phyloP scores from a whole-genome alignment of 306 rosid genomes.

The Oemleria cerasiformis region DNA sequence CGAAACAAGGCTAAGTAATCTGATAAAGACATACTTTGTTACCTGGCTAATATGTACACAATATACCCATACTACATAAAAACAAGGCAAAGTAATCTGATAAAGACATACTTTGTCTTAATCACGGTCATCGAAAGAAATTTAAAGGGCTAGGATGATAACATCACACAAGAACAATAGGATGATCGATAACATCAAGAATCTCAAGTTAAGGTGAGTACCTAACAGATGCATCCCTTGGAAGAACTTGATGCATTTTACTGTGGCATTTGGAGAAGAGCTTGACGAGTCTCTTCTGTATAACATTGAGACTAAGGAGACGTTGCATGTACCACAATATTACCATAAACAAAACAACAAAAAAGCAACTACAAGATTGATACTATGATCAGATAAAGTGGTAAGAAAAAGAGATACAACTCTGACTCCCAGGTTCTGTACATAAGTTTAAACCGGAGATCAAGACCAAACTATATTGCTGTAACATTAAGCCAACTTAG shows the following conservation, averaged over 20 bases:
- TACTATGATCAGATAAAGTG: not conserved
- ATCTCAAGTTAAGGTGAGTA: conserved; percentile 25
- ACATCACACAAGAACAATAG: not conserved
- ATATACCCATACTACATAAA: too few species aligned
- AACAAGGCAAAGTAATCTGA: too few species aligned
- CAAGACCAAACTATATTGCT: not conserved
- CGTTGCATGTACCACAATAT: conserved; percentile 10
- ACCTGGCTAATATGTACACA: too few species aligned
- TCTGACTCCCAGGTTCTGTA: not conserved
- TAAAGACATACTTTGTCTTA: too few species aligned
- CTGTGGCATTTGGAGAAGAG: conserved; percentile 78
- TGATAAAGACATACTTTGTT: too few species aligned
- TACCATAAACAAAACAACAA: not conserved
- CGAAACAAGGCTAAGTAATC: too few species aligned
- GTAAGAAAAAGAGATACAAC: not conserved
- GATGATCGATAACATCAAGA: conserved; percentile 1
- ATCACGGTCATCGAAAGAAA: too few species aligned
- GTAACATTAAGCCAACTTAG: not conserved
- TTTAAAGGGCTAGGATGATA: too few species aligned
- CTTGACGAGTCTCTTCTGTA: conserved; percentile 65
- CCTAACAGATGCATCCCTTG: conserved; percentile 56
- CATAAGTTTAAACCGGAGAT: not conserved
- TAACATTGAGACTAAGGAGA: conserved; percentile 24
- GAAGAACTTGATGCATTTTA: conserved; percentile 72
- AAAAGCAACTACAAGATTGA: not conserved